A percentile compares a stretch with the other conserved stretches of the same genome.
These are phyloP conservation scores for Schizosaccharomyces octosporus DNA, from an alignment of 805 yeast species.

Conservation along the genomic window DNA sequence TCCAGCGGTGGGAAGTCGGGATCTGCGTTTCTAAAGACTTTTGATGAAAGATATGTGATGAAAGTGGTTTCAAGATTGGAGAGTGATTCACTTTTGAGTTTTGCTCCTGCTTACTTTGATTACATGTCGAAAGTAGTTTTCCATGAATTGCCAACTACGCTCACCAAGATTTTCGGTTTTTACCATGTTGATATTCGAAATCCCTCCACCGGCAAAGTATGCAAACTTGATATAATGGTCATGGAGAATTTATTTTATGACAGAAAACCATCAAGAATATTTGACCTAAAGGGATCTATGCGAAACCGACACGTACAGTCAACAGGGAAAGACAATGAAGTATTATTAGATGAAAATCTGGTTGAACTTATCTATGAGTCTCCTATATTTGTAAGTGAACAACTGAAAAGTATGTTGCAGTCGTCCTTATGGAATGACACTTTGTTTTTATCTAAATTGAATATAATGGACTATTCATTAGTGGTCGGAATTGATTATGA, in stretches of 20 bases:
- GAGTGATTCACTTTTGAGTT: constrained; percentile 74
- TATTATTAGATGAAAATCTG: constrained; percentile 87
- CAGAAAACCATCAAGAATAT: constrained; percentile 56
- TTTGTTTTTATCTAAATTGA: constrained; percentile 78
- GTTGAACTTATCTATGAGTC: constrained; percentile 86
- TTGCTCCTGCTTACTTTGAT: constrained; percentile 91
- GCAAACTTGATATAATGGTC: constrained; percentile 72
- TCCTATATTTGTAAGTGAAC: constrained; percentile 81
- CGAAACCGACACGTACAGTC: constrained; percentile 88
- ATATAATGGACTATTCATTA: constrained; percentile 92
- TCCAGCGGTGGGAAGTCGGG: constrained; percentile 94
- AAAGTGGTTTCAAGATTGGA: constrained; percentile 76
- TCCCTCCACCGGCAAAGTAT: constrained; percentile 45
- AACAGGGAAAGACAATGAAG: constrained; percentile 89
- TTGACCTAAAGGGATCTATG: constrained; percentile 95
- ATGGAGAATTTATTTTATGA: constrained; percentile 90
- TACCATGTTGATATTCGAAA: constrained; percentile 79
- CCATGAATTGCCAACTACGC: constrained; percentile 80
- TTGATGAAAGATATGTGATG: constrained; percentile 70
- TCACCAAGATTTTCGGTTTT: constrained; percentile 87
- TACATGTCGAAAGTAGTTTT: constrained; percentile 87
- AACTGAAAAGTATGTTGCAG: constrained; percentile 59
- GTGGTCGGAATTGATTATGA: constrained; percentile 69
- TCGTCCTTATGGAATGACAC: constrained; percentile 93
- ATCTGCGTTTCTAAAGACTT: constrained; percentile 72